phyloP scores from a whole-genome alignment of 2,329 filamentous ascomycete species.

The Diaporthe aspalathi region DNA sequence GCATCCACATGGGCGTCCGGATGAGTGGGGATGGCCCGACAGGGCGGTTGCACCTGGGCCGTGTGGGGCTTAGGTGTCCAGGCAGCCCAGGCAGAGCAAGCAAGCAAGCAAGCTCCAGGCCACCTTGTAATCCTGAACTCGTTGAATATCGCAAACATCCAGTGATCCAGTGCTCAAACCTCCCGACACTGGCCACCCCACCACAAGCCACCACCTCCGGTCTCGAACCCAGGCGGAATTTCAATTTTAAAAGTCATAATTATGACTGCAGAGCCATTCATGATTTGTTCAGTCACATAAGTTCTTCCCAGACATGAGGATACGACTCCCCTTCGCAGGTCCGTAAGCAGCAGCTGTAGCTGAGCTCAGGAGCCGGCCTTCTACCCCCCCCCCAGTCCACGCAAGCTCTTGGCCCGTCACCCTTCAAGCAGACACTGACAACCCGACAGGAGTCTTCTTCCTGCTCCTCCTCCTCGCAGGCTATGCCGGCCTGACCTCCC shows the following conservation, averaged over 20 bases:
- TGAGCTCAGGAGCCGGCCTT: conserved; percentile 6
- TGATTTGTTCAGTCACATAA: conserved; percentile 8
- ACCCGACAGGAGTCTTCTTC: conserved; percentile 71
- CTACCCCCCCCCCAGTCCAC: background rate
- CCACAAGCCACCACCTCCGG: background rate
- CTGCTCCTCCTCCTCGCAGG: conserved; percentile 79
- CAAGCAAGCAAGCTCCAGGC: conserved; percentile 31
- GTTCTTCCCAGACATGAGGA: conserved; percentile 71
- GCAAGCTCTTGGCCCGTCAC: background rate
- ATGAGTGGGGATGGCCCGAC: conserved; percentile 28
- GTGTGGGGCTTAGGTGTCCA: conserved; percentile 11
- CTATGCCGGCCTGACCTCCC: conserved; percentile 80
- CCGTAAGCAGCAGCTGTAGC: conserved; percentile 48
- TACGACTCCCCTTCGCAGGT: conserved; percentile 91
- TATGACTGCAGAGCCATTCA: conserved; percentile 16
- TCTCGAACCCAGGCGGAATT: background rate
- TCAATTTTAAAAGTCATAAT: conserved; percentile 4
- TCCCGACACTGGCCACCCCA: background rate
- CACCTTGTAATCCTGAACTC: conserved; percentile 29
- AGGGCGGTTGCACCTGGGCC: conserved; percentile 25
- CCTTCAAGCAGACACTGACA: conserved; percentile 26
- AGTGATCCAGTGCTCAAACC: background rate
- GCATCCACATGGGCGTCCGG: conserved; percentile 12
- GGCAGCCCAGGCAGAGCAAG: background rate
- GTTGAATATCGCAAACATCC: conserved; percentile 23